Evolutionary conservation across 2,329 filamentous ascomycete genomes (phyloP), one percentile per base, ranked within the genome.

Genomic region (Corynespora cassiicola): DNA sequence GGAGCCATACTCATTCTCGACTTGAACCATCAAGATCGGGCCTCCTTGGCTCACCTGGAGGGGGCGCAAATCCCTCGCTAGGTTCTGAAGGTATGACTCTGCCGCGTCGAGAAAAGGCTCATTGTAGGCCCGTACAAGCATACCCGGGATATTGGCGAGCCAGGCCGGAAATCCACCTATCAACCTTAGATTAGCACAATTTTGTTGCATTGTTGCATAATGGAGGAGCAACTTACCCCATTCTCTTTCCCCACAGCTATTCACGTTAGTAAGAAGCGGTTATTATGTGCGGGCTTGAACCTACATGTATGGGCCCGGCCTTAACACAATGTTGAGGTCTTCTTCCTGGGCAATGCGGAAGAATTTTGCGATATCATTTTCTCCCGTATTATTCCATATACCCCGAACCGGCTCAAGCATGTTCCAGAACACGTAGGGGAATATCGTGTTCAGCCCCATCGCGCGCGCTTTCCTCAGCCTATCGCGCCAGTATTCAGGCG

Each of bases 401-500:
- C 71, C 74, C 6, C 52, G 68, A 0, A 41, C 47, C 4, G 72
- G 72, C 50, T 77, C 73, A 1, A 78, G 54, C 3, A 74, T 47
- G 49, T 79, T 73, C 76, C 76, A 79, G 52, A 71, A 78, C 4
- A 78, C 59, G 50, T 78, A 79, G 25, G 68, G 70, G 45, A 78
- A 77, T 29, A 78, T 73, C 0, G 75, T 77, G 42, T 77, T 78
- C 1, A 78, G 42, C 0, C 75, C 74, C 73, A 77, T 76, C 2
- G 73, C 69, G 7, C 68, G 57, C 7, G 72, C 75, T 32, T 71
- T 75, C 15, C 54, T 39, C 0, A 77, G 53, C 7, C 76, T 67
- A 28, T 78, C 69, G 11, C 63, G 53, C 75, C 75, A 78, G 52
- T 76, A 76, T 18, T 65, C 50, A 4, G 60, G 62, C 1, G 75